Percentiles rank a stretch among this genome's conserved stretches.
These are phyloP conservation scores for Forsythia viridissima DNA, from an alignment of 257 asterid species.

Conservation along the genomic window DNA sequence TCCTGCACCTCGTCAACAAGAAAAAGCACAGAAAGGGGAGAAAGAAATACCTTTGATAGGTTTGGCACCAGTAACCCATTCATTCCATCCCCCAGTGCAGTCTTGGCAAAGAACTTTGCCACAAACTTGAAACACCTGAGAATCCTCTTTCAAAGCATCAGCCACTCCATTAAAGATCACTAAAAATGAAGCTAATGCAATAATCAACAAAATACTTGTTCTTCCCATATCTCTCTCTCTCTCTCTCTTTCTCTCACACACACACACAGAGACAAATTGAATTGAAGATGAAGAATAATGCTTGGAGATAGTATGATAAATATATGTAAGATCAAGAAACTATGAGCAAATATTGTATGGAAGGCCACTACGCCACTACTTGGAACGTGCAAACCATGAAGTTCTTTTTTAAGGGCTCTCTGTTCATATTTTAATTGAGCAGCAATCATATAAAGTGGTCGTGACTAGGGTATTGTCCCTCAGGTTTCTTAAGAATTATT, in stretches of 20 bases:
- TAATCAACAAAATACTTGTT: conserved; percentile 24
- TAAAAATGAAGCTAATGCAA: conserved; percentile 15
- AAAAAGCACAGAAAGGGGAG: too few relatives aligned
- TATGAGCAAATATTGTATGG: conserved; percentile 15
- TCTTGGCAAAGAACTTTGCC: conserved; percentile 91
- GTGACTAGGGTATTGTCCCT: too few relatives aligned
- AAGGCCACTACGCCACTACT: conserved; percentile 32
- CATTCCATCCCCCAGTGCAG: conserved; percentile 64
- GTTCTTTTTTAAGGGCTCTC: not conserved
- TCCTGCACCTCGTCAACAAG: too few relatives aligned
- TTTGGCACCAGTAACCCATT: conserved; percentile 73
- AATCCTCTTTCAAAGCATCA: conserved; percentile 21
- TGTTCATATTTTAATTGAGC: not conserved
- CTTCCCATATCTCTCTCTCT: conserved; percentile 26
- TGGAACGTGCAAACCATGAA: conserved; percentile 53
- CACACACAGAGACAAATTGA: not conserved
- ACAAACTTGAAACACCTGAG: conserved; percentile 51
- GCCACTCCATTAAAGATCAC: conserved; percentile 6
- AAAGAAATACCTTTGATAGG: conserved; percentile 64
- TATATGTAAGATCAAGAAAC: not conserved
- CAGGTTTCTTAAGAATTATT: too few relatives aligned
- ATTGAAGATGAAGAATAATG: not conserved
- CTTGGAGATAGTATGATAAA: not conserved
- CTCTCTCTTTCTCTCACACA: not conserved
- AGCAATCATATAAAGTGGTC: too few relatives aligned